phyloP scores from a whole-genome alignment of 345 rosid genomes.

The Hibiscus tridactylites region DNA sequence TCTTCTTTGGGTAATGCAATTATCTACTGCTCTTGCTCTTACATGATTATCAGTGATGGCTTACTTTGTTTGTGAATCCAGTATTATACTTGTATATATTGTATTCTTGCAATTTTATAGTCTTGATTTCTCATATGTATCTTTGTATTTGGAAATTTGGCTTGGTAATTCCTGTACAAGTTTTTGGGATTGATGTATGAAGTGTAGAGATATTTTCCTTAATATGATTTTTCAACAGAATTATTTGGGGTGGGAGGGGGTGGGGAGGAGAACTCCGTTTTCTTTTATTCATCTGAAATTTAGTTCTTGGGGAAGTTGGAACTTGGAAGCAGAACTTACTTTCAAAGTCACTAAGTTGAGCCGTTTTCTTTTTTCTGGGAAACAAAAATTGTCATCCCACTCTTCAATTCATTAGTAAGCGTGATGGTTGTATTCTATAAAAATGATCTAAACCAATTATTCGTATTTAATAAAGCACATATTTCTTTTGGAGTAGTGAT shows the following conservation, averaged over 20 bases:
- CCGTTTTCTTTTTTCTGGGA: not conserved
- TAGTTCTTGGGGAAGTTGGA: not conserved
- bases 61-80: not conserved
- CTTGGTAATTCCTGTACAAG: not conserved
- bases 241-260: not conserved
- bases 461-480: not conserved
- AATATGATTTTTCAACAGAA: not conserved
- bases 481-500: not conserved
- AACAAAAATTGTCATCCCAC: not conserved
- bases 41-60: not conserved
- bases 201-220: not conserved
- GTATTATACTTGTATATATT: not conserved
- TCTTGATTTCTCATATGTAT: not conserved
- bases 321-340: not conserved
- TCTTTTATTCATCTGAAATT: not conserved
- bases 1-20: not conserved
- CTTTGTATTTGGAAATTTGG: not conserved
- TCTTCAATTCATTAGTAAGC: not conserved
- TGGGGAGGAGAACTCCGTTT: not conserved
- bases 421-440: not conserved
- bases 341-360: not conserved
- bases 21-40: too few species aligned
- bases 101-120: not conserved
- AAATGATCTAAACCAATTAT: not conserved
- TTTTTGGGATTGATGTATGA: not conserved